These are phyloP conservation scores for Plectranthus barbatus DNA, from an alignment of 257 asterid genomes.

Conservation along the genomic window DNA sequence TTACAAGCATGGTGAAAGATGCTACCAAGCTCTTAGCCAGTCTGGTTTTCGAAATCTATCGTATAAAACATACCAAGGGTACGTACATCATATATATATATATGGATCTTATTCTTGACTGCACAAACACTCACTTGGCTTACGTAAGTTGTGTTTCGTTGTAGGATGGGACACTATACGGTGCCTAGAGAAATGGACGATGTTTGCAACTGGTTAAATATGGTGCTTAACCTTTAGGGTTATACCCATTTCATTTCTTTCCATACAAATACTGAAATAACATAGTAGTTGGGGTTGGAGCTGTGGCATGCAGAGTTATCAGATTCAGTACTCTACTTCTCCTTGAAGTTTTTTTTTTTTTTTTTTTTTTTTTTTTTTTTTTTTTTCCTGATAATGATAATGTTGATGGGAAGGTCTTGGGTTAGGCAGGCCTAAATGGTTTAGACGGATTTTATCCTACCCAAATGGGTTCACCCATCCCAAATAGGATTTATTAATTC, in stretches of 20 bases:
- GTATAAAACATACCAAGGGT: slow-evolving; percentile 71
- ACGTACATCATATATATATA: background rate
- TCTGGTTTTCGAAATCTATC: slow-evolving; percentile 68
- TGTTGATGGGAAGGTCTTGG: too few relatives aligned
- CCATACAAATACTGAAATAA: background rate
- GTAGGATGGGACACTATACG: slow-evolving; percentile 84
- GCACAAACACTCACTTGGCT: too few relatives aligned
- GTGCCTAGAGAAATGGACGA: slow-evolving; percentile 91
- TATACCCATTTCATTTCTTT: background rate
- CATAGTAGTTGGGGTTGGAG: background rate
- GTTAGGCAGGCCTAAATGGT: too few relatives aligned
- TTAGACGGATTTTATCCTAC: too few relatives aligned
- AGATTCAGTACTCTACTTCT: background rate
- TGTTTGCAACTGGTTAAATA: slow-evolving; percentile 65
- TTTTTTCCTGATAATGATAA: too few relatives aligned
- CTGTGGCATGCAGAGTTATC: background rate
- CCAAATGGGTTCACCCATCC: too few relatives aligned
- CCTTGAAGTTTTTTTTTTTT: too few relatives aligned
- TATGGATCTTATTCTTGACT: too few relatives aligned
- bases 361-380: too few relatives aligned
- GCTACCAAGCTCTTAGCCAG: slow-evolving; percentile 52
- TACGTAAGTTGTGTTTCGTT: too few relatives aligned
- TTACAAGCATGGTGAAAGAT: slow-evolving; percentile 60
- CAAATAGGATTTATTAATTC: too few relatives aligned
- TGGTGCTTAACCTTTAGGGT: slow-evolving; percentile 40